Base-by-base conservation (phyloP, 345 rosid genomes). In the Eucalyptus regnans region DNA sequence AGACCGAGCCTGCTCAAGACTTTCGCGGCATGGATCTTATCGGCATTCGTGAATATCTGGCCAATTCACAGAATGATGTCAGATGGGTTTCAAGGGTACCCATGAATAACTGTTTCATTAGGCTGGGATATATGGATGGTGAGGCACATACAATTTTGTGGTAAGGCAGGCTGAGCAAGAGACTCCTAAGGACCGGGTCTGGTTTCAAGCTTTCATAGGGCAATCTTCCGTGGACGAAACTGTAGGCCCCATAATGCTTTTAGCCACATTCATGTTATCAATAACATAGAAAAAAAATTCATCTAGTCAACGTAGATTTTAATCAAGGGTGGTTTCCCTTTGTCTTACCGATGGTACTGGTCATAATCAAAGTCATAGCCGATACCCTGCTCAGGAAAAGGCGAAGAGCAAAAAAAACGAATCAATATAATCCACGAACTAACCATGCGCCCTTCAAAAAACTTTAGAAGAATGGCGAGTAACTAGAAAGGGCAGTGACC, bases 121-220 rank as follows among this genome's bases (percentile, higher is more conserved):
- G 85, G 58, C 50, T 41, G 50, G n/a, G 41, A 85, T 37, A 51
- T 33, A 48, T 23, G 54, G 68, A 12, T 5, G 29, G 84, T 0
- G 9, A 37, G 31, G n/a, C n/a, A 90, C 94, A 91, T 91, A 96
- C 99, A 88, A 97, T 91, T 96, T 96, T 96, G 56, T 93, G 93
- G 23, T 93, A 92, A 56, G 99, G 98, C 87, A 95, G 88, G 92
- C 91, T 95, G 46, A 92, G 93, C 66, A 97, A 90, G 49, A 97
- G 97, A 90, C 88, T 93, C 92, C 96, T 94, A 8, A 96, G 92
- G 86, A 95, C 96, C 86, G 95, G 96, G 87, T 97, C 99, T 41
- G 97, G 95, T 90, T 94, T 97, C 89, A 97, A 92, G 90, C 92
- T 95, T 88, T 95, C 95, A 56, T 96, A 97, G 3, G 99, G 98